These are phyloP conservation scores for Periglandula ipomoeae DNA, from an alignment of 2,329 filamentous ascomycete genomes.

Conservation along the genomic window DNA sequence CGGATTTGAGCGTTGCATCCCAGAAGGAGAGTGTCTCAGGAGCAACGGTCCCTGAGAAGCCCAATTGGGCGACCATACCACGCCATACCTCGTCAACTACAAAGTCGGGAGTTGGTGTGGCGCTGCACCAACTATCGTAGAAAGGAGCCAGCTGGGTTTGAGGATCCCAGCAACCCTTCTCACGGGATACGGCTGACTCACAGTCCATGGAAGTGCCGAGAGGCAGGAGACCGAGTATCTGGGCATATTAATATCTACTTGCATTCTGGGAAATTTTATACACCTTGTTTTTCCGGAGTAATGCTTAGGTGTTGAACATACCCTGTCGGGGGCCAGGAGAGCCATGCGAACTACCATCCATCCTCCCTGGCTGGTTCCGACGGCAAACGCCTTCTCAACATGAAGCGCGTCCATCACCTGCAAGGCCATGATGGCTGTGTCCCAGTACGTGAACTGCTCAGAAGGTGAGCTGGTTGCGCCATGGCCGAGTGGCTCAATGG, in stretches of 20 bases:
- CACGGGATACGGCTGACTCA: slow-evolving; percentile 36
- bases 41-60: slow-evolving; percentile 33
- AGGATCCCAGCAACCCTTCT: slow-evolving; percentile 41
- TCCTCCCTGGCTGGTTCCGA: slow-evolving; percentile 44
- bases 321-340: slow-evolving; percentile 37
- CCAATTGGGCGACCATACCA: slow-evolving; percentile 33
- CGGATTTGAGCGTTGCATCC: slow-evolving; percentile 32
- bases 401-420: slow-evolving; percentile 45
- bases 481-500: slow-evolving; percentile 44
- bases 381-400: slow-evolving; percentile 36
- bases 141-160: slow-evolving; percentile 31
- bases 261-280: too few species aligned
- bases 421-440: slow-evolving; percentile 42
- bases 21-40: slow-evolving; percentile 33
- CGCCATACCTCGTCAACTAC: slow-evolving; percentile 37
- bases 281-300: not conserved
- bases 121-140: slow-evolving; percentile 31
- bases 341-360: slow-evolving; percentile 43
- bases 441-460: slow-evolving; percentile 48
- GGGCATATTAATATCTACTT: slow-evolving; percentile 5
- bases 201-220: slow-evolving; percentile 45
- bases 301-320: too few species aligned
- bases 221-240: slow-evolving; percentile 39
- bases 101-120: slow-evolving; percentile 34
- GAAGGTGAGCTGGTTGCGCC: slow-evolving; percentile 32